Conservation (phyloP, 306 rosid genomes). For the Citrullus mucosospermus region DNA sequence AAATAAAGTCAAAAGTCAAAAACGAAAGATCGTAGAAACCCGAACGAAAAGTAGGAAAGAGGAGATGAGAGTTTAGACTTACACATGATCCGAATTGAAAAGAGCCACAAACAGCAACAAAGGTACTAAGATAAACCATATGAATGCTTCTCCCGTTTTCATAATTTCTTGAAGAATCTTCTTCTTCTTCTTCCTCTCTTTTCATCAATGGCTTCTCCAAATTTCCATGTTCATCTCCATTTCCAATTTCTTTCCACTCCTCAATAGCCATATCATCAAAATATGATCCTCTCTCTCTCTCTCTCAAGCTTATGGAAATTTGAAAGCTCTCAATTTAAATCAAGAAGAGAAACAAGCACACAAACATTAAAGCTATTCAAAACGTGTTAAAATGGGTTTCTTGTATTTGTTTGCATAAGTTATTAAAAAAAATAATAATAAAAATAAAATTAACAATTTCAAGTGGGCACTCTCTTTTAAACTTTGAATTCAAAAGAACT, state of each 20-base stretch:
- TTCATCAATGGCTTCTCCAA: background rate
- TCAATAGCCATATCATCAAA: background rate
- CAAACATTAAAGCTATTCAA: background rate
- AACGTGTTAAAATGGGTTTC: background rate
- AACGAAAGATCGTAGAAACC: background rate
- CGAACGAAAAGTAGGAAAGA: background rate
- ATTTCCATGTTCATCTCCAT: background rate
- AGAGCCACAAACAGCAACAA: constrained; percentile 73
- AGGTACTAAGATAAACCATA: constrained; percentile 62
- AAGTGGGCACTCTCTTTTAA: background rate
- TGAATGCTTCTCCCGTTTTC: constrained; percentile 1
- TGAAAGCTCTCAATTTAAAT: no score
- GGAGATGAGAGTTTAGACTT: background rate
- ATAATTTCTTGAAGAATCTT: background rate
- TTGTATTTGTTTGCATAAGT: background rate
- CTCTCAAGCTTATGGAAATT: background rate
- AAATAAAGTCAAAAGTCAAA: no score
- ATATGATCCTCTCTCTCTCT: background rate
- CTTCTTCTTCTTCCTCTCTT: background rate
- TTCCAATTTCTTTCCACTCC: background rate
- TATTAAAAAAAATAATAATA: background rate
- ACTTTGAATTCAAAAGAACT: background rate
- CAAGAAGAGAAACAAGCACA: no score
- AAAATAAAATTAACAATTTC: background rate
- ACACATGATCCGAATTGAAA: constrained; percentile 80